These are phyloP conservation scores for Gossypium australe DNA, from an alignment of 345 rosid species.

Conservation along the genomic window DNA sequence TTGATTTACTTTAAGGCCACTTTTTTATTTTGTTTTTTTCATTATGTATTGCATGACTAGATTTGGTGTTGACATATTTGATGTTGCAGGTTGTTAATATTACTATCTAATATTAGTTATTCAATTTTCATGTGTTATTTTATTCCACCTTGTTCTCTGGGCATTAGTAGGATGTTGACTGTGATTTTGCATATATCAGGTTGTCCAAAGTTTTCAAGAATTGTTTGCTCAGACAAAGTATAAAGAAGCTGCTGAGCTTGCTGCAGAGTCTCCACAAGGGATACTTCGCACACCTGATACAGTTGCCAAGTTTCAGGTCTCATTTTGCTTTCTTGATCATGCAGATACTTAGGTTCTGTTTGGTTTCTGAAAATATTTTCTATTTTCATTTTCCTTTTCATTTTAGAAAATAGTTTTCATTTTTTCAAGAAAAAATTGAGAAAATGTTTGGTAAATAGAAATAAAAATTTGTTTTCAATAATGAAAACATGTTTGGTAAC, in stretches of 20 bases:
- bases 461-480: too few relatives aligned
- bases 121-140: slow-evolving; percentile 9
- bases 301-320: slow-evolving; percentile 95
- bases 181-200: slow-evolving; percentile 44
- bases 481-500: too few relatives aligned
- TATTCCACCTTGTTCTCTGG: slow-evolving; percentile 1
- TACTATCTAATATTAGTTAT: not conserved
- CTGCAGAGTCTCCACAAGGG: slow-evolving; percentile 99
- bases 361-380: too few relatives aligned
- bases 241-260: slow-evolving; percentile 99
- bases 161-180: slow-evolving; percentile 3
- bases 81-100: not conserved
- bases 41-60: not conserved
- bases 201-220: slow-evolving; percentile 97
- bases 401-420: too few relatives aligned
- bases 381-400: too few relatives aligned
- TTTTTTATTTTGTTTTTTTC: not conserved
- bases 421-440: too few relatives aligned
- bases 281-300: slow-evolving; percentile 95
- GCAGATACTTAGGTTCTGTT: not conserved
- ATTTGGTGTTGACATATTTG: not conserved
- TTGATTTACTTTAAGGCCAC: not conserved
- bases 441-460: too few relatives aligned
- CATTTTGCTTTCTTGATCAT: slow-evolving; percentile 10
- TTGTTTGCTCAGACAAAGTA: slow-evolving; percentile 95